phyloP scores from a whole-genome alignment of 1,139 yeast species.

The Candida sp. region DNA sequence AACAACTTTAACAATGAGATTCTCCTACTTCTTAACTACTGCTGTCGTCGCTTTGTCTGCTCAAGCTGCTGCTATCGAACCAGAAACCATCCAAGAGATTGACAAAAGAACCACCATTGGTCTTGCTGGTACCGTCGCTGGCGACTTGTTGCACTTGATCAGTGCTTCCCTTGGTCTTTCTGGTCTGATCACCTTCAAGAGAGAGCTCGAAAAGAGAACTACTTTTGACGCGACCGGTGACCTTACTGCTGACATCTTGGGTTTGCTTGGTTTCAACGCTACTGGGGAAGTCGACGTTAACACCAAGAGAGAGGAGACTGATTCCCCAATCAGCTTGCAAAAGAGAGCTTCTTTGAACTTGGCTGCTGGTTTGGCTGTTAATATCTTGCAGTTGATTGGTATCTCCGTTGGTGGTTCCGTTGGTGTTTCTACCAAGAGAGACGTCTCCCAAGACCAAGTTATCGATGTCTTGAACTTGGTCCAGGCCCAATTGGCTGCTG shows the following conservation, averaged over 20 bases:
- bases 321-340: too few species aligned
- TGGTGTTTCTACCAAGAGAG: not conserved
- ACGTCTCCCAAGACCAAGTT: not conserved
- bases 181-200: not conserved
- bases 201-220: not conserved
- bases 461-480: not conserved
- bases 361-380: too few species aligned
- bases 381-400: too few species aligned
- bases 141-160: not conserved
- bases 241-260: too few species aligned
- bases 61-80: constrained; percentile 6
- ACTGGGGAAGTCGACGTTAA: too few species aligned
- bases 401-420: not conserved
- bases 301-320: too few species aligned
- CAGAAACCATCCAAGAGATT: not conserved
- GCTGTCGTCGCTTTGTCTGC: constrained; percentile 5
- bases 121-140: constrained; percentile 1
- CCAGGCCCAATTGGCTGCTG: not conserved
- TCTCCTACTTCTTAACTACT: not conserved
- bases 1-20: constrained; percentile 1
- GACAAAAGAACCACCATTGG: constrained; percentile 2
- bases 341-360: too few species aligned
- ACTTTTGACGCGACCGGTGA: too few species aligned
- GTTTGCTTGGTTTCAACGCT: too few species aligned
- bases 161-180: constrained; percentile 1